Conservation (phyloP, 2,329 filamentous ascomycete genomes). For the Phaeosphaeriaceae sp. region DNA sequence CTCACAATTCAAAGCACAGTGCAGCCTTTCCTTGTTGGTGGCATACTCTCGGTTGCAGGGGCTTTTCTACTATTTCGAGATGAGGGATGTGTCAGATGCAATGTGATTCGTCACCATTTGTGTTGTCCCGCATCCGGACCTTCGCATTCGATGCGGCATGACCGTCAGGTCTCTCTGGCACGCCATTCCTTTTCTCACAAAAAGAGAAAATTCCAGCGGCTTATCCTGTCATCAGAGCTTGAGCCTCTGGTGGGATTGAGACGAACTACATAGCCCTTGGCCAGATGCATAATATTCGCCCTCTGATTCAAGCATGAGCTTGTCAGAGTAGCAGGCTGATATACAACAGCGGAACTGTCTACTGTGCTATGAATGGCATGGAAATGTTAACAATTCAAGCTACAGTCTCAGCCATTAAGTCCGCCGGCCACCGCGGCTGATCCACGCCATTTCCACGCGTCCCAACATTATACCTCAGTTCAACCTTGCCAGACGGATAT, state of each 20-base stretch:
- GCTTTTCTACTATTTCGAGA: neutral
- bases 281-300: too few relatives aligned
- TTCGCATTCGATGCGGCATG: neutral
- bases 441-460: constrained; percentile 61
- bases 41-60: neutral
- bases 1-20: neutral
- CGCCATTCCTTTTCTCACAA: too few relatives aligned
- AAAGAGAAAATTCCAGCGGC: too few relatives aligned
- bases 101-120: neutral
- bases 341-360: neutral
- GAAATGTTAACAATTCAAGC: neutral
- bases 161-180: too few relatives aligned
- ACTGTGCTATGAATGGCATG: too few relatives aligned
- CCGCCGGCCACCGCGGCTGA: constrained; percentile 55
- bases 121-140: neutral
- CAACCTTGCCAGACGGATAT: constrained; percentile 37
- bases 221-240: too few relatives aligned
- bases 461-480: constrained; percentile 57
- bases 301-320: too few relatives aligned
- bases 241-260: too few relatives aligned
- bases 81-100: neutral
- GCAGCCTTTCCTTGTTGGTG: neutral
- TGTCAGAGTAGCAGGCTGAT: neutral
- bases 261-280: too few relatives aligned
- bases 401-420: constrained; percentile 49